Evolutionary conservation across 352 stramenopile species (phyloP), one percentile per base, ranked within the genome.

Genomic region (Pythium dissotocum): DNA sequence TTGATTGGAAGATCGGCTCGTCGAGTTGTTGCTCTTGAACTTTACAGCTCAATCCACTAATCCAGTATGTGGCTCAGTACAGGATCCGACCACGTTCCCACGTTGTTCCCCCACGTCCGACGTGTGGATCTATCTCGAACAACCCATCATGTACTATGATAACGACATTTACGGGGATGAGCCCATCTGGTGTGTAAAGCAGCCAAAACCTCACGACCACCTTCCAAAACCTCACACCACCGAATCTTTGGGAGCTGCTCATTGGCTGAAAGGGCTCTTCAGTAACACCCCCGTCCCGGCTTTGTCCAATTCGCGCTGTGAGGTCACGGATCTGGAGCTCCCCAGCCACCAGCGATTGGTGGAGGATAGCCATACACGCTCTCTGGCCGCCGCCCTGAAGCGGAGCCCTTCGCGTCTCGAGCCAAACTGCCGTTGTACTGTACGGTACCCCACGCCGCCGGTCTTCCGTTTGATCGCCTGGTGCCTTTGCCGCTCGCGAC

Each of bases 291-390:
- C n/a, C 21, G 46, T 21, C 46, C 46, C 14, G 46, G 46, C n/a
- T 53, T 32, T 53, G 46, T 53, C n/a, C 2, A 4, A 16, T 6
- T 30, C 18, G 18, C 46, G n/a, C 4, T n/a, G n/a, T 30, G 46
- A 6, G 46, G 46, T 30, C 46, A 30, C 46, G 16, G 42, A 53
- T 53, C 46, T 30, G 16, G 16, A 24, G 46, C 46, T 53, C 16
- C 46, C 46, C 46, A 53, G 46, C 46, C 46, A 53, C 21, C 51
- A 61, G 52, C 61, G 61, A 67, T 67, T 67, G 61, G 61, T 61
- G 61, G 61, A 60, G 61, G 52, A 56, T 51, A 21, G 61, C 61
- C 38, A 44, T 53, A 53, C 46, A n/a, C 46, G 46, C 46, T 53
- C 46, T 53, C 18, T 53, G n/a, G 46, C 46, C 46, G n/a, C 38